Evolutionary conservation across 176 grass and related monocot species (phyloP).

Genomic region (Musa acuminata): DNA sequence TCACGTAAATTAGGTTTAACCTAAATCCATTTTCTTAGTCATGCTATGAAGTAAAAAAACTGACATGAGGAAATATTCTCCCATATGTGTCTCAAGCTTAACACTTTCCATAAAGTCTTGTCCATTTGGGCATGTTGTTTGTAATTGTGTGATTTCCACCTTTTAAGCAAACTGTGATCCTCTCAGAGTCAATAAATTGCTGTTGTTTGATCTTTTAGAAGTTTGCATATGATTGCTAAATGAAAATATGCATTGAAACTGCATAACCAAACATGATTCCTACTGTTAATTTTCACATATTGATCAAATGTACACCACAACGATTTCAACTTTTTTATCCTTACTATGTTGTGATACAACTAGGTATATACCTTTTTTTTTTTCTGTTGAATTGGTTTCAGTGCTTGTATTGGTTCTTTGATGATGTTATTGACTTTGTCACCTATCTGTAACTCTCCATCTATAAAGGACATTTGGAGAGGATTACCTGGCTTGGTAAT

Average conservation of each 20-base stretch:
- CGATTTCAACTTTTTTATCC: no score
- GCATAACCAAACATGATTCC: not conserved
- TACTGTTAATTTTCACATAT: not conserved
- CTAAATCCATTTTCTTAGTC: no score
- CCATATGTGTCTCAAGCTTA: no score
- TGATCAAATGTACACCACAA: no score
- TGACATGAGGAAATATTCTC: no score
- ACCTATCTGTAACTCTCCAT: not conserved
- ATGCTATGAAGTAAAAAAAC: no score
- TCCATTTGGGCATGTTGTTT: not conserved
- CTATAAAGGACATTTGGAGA: not conserved
- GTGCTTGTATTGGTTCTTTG: not conserved
- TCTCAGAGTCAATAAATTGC: not conserved
- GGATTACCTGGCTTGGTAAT: not conserved
- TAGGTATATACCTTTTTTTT: not conserved
- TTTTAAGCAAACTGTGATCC: not conserved
- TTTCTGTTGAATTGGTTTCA: not conserved
- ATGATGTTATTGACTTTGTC: not conserved
- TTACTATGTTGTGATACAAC: no score
- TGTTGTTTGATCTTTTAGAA: not conserved
- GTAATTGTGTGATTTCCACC: not conserved
- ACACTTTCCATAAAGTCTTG: not conserved
- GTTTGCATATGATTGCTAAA: not conserved
- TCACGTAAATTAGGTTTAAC: no score
- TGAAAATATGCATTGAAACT: not conserved